Base-by-base conservation (phyloP, 495 filamentous ascomycete genomes). In the Daldinia bambusicola region DNA sequence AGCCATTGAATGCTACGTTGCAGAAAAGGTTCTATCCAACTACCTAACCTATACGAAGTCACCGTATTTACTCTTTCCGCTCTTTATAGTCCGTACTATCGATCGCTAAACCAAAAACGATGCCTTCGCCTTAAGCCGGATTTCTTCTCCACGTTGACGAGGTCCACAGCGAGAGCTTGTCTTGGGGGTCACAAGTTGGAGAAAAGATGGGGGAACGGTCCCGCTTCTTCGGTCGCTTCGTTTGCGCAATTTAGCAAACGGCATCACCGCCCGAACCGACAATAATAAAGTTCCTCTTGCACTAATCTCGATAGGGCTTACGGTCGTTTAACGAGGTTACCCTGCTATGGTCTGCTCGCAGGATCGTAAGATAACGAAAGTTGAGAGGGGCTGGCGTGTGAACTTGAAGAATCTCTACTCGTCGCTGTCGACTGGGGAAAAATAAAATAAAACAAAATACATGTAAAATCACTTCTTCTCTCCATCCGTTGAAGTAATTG, bases 131-230 rank as follows among this genome's bases (percentile, higher is more conserved):
- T 22, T 32, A 38, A 38, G 9, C 13, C 37, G 32, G 51, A 5
- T n/a, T 59, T 59, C 22, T 56, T 61, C 61, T 65, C 67, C 67
- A 20, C 61, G 55, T 66, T 41, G 40, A 13, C 14, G 18, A 40
- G 50, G 32, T 63, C 66, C 52, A 69, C 51, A 41, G n/a, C 20
- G 10, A n/a, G 31, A 18, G 26, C 53, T 18, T 12, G 48, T n/a
- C 50, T 30, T 57, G 52, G 48, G 52, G 57, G 68, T 41, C 14
- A 32, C 6, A 71, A 43, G 34, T 71, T 71, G 51, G 63, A 59
- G 63, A 66, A 71, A 71, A 32, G 51, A 51, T 30, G 50, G 50
- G 50, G 50, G 63, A 63, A 52, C 48, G 43, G 41, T 65, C 57
- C 68, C 61, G 41, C 67, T 50, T 50, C 43, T 31, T 63, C 60